A percentile compares a stretch with the other conserved stretches of the same genome.
Conservation (phyloP, 106 monocot species). For the Acorus gramineus region DNA sequence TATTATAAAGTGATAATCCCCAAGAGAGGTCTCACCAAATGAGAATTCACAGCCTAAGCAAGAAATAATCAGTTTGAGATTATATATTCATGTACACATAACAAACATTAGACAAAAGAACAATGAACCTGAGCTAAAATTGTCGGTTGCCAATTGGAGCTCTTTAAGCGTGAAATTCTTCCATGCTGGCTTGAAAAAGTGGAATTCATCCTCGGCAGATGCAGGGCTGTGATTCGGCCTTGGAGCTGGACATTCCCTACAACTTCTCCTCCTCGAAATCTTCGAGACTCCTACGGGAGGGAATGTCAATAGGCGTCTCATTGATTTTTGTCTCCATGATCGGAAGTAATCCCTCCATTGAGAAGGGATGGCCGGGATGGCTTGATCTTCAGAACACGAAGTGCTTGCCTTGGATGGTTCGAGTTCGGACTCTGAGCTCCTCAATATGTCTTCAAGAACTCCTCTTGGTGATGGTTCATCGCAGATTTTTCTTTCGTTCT, state of each 20-base stretch:
- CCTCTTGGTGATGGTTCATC: conserved; percentile 16
- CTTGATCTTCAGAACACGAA: conserved; percentile 4
- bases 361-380: neutral
- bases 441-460: conserved; percentile 12
- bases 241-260: neutral
- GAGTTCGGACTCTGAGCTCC: conserved; percentile 21
- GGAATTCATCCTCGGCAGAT: conserved; percentile 1
- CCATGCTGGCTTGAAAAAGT: conserved; percentile 40
- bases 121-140: conserved; percentile 46
- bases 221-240: neutral
- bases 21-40: no score
- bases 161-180: conserved; percentile 42
- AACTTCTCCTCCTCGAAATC: conserved; percentile 24
- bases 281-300: conserved; percentile 29
- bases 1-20: no score
- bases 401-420: conserved; percentile 28
- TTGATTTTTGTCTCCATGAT: conserved; percentile 36
- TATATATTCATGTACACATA: no score
- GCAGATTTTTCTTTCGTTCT: conserved; percentile 11
- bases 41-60: no score
- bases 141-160: conserved; percentile 49
- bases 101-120: neutral
- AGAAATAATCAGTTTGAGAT: no score
- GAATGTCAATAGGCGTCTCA: conserved; percentile 52
- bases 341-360: conserved; percentile 35